Evolutionary conservation across 352 stramenopile genomes (phyloP).

Genomic region (Phytophthora agathidicida): DNA sequence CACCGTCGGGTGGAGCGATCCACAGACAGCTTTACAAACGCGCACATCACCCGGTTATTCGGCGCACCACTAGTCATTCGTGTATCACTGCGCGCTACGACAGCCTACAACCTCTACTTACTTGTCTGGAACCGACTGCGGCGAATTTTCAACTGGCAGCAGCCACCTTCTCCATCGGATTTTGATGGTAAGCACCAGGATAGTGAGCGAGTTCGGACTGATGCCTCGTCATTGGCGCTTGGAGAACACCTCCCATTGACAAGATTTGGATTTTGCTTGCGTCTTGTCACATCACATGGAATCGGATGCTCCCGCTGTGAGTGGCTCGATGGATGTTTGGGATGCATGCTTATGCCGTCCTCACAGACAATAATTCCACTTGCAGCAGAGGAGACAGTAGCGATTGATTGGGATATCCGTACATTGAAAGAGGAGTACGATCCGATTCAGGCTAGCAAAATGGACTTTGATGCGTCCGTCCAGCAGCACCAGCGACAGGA

Average conservation of each 20-base stretch:
- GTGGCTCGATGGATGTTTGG: slow-evolving; percentile 88
- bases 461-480: slow-evolving; percentile 72
- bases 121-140: slow-evolving; percentile 77
- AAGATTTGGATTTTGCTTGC: slow-evolving; percentile 86
- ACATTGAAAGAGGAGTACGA: slow-evolving; percentile 90
- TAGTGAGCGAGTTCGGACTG: slow-evolving; percentile 33
- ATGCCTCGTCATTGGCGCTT: slow-evolving; percentile 67
- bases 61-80: slow-evolving; percentile 75
- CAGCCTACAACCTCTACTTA: slow-evolving; percentile 79
- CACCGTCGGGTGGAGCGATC: slow-evolving; percentile 85
- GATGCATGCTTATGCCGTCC: slow-evolving; percentile 80
- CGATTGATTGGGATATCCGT: slow-evolving; percentile 91
- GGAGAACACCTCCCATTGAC: slow-evolving; percentile 65
- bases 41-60: slow-evolving; percentile 81
- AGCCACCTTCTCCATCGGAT: slow-evolving; percentile 44
- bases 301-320: slow-evolving; percentile 89
- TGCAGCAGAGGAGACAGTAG: slow-evolving; percentile 79
- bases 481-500: slow-evolving; percentile 70
- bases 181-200: slow-evolving; percentile 23
- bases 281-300: slow-evolving; percentile 80
- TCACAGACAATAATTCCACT: slow-evolving; percentile 46
- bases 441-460: slow-evolving; percentile 81
- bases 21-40: slow-evolving; percentile 81
- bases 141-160: slow-evolving; percentile 87
- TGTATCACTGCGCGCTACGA: slow-evolving; percentile 67